Conservation (phyloP, 1,284 basidiomycete species). For the Meripilus lineatus region DNA sequence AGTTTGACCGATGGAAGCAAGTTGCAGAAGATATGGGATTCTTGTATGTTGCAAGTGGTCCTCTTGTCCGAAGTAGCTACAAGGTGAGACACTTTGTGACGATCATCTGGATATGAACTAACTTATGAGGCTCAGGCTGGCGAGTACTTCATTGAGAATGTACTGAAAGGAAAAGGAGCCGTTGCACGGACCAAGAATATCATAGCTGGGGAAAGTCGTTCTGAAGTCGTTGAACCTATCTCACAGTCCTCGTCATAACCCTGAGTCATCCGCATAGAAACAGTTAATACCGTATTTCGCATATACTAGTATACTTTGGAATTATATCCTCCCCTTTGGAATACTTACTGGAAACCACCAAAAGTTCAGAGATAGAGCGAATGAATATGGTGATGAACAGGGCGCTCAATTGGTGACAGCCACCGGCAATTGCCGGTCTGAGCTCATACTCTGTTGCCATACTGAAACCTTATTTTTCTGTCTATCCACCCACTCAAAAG, state of each 20-base stretch:
- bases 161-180: slow-evolving; percentile 58
- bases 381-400: not conserved
- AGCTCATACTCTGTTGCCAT: slow-evolving; percentile 12
- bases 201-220: too few relatives aligned
- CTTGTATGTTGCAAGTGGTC: slow-evolving; percentile 95
- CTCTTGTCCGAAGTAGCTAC: slow-evolving; percentile 93
- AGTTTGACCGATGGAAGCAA: slow-evolving; percentile 90
- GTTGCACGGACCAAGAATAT: slow-evolving; percentile 38
- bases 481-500: slow-evolving; percentile 24
- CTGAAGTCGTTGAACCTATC: too few relatives aligned
- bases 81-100: slow-evolving; percentile 69
- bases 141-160: slow-evolving; percentile 90
- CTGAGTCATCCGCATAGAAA: too few relatives aligned
- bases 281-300: too few relatives aligned
- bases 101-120: too few relatives aligned
- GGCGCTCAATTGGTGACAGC: not conserved
- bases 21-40: slow-evolving; percentile 93
- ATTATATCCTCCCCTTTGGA: too few relatives aligned
- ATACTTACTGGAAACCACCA: too few relatives aligned
- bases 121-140: slow-evolving; percentile 57
- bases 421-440: slow-evolving; percentile 19
- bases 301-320: too few relatives aligned
- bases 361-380: not conserved
- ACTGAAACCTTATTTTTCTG: slow-evolving; percentile 25
- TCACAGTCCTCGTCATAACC: too few relatives aligned